Conservation (phyloP, 2,329 filamentous ascomycete genomes). For the Aulographum hederae region DNA sequence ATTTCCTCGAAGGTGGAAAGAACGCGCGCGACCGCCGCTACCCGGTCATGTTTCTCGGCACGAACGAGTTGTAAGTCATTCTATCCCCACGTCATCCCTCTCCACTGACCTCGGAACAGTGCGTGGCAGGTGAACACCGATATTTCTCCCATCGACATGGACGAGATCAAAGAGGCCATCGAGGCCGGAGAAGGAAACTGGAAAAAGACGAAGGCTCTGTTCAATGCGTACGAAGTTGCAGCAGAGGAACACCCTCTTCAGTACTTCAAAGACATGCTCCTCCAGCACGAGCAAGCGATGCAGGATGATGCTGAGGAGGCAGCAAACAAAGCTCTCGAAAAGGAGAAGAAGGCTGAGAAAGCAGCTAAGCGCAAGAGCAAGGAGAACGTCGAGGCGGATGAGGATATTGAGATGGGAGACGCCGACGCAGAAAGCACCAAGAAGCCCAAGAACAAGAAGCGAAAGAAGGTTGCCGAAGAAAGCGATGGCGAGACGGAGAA, state of each 20-base stretch:
- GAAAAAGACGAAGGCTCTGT: constrained; percentile 65
- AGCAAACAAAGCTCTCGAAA: constrained; percentile 32
- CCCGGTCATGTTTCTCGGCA: constrained; percentile 85
- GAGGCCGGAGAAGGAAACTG: constrained; percentile 48
- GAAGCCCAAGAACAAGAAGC: constrained; percentile 44
- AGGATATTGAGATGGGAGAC: constrained; percentile 21
- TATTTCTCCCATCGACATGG: constrained; percentile 57
- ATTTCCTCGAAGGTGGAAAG: constrained; percentile 77
- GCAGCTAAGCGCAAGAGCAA: constrained; percentile 28
- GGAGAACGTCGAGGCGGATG: constrained; percentile 16
- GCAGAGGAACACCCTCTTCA: constrained; percentile 58
- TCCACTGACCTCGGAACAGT: constrained; percentile 28
- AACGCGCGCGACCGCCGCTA: constrained; percentile 71
- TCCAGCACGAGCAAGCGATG: constrained; percentile 36
- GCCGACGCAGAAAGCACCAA: constrained; percentile 24
- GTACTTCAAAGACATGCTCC: constrained; percentile 67
- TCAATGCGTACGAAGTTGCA: constrained; percentile 64
- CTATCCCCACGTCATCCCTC: constrained; percentile 5
- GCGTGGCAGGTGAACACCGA: constrained; percentile 82
- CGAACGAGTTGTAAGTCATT: constrained; percentile 84
- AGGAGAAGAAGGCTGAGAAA: constrained; percentile 40
- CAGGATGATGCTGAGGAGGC: constrained; percentile 42
- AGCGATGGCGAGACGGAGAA: constrained; percentile 54
- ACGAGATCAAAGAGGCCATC: constrained; percentile 47
- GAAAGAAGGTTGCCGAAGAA: constrained; percentile 59